phyloP scores from a whole-genome alignment of 495 filamentous ascomycete genomes.

The Hyaloscypha variabilis region DNA sequence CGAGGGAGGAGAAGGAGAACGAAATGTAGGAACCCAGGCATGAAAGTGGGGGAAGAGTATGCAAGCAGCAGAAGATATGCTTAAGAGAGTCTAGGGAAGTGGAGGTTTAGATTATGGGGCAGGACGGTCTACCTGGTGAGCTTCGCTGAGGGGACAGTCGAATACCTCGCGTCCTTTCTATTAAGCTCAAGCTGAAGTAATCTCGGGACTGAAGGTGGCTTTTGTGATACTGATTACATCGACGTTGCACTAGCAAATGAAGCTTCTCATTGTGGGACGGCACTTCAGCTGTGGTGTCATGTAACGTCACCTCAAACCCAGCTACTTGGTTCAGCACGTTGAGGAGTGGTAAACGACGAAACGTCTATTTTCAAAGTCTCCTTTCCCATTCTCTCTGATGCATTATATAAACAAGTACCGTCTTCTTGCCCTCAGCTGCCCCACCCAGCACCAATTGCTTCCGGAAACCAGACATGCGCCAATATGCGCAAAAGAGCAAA shows the following conservation, averaged over 20 bases:
- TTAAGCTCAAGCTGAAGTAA: not conserved
- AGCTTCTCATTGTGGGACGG: not conserved
- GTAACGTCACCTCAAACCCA: not conserved
- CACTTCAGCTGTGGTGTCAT: not conserved
- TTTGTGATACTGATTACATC: not conserved
- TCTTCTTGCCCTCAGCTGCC: not conserved
- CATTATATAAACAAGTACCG: constrained; percentile 12
- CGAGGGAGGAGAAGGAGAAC: not conserved
- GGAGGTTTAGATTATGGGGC: not conserved
- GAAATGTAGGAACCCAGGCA: too few species aligned
- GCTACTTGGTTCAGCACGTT: not conserved
- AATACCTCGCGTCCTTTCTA: not conserved
- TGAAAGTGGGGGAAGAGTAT: not conserved
- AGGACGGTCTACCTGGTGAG: too few species aligned
- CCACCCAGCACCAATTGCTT: not conserved
- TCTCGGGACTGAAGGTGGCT: not conserved
- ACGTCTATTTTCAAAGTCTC: not conserved
- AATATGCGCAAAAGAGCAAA: constrained; percentile 4
- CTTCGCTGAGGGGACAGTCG: not conserved
- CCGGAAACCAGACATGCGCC: not conserved
- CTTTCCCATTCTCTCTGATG: not conserved
- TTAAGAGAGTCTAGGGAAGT: not conserved
- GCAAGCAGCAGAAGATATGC: not conserved
- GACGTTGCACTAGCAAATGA: not conserved
- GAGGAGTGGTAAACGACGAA: not conserved